Evolutionary conservation across 345 rosid species (phyloP), one percentile per base, ranked within the genome.

Genomic region (Erodium maritimum): DNA sequence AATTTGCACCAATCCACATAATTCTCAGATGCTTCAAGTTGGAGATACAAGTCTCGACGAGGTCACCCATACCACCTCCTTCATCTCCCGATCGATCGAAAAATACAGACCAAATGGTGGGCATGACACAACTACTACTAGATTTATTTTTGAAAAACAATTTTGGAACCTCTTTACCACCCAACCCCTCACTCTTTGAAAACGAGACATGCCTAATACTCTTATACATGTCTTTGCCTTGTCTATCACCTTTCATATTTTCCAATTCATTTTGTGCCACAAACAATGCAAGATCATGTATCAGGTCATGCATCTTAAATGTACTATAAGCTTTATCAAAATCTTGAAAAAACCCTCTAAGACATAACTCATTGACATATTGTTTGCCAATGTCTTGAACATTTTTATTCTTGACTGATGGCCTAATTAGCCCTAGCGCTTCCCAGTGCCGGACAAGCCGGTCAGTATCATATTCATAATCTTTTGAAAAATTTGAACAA

Each of bases 291-390:
- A 1, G 46, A 37, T 37, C 46, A 12, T 37, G 46, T 1, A 37
- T 4, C 46, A 37, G 10, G 14, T 37, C 46, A 60, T 77, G 73
- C 74, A 77, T 65, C 23, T 66, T 66, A 37, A 64, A 71, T 0
- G 24, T 45, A 17, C 0, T 19, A 8, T n/a, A 37, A 23, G 37
- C 23, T 18, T 22, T 65, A 24, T 17, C n/a, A 8, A 13, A 37
- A 20, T 62, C 75, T 71, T 64, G 68, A 21, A 67, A 71, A 54
- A 71, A 75, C 12, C 53, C 58, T 61, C 29, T 62, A 65, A 58
- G 55, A 24, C 68, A 23, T 9, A 75, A 29, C 21, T 67, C 60
- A 51, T 61, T 58, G 23, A 71, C 67, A 50, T 65, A 71, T 19
- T 68, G 63, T n/a, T 57, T 22, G 17, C 73, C 75, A 18, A 65